Evolutionary conservation across 768 basidiomycete species (phyloP).

Genomic region (Pleurotus djamor): DNA sequence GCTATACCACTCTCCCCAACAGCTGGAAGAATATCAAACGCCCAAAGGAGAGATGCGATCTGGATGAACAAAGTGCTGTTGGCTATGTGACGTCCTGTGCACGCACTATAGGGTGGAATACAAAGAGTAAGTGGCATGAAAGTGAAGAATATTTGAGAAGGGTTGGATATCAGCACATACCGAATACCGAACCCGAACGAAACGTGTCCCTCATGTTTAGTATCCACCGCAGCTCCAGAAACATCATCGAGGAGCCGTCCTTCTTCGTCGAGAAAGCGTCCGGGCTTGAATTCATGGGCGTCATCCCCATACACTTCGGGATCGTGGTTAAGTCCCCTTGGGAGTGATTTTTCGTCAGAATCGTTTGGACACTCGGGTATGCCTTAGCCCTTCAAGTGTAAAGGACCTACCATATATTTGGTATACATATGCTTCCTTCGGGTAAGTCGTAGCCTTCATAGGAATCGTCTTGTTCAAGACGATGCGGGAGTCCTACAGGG

Average conservation of each 20-base stretch:
- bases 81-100: constrained; percentile 34
- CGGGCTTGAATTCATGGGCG: background rate
- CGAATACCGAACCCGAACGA: constrained; percentile 39
- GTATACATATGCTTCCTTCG: background rate
- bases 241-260: constrained; percentile 8
- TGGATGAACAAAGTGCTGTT: constrained; percentile 30
- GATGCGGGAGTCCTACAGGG: constrained; percentile 7
- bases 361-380: background rate
- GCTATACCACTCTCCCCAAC: too few species aligned
- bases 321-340: background rate
- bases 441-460: constrained; percentile 3
- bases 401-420: constrained; percentile 2
- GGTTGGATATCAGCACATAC: background rate
- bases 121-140: background rate
- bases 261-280: constrained; percentile 15
- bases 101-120: constrained; percentile 14
- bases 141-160: too few species aligned
- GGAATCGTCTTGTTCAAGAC: constrained; percentile 7
- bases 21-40: constrained; percentile 24
- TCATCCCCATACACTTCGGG: background rate
- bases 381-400: background rate
- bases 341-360: background rate
- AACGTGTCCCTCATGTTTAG: constrained; percentile 17
- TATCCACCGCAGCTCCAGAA: constrained; percentile 12
- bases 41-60: constrained; percentile 30